Evolutionary conservation across 202 grass and related monocot genomes (phyloP).

Genomic region (Setaria italica): DNA sequence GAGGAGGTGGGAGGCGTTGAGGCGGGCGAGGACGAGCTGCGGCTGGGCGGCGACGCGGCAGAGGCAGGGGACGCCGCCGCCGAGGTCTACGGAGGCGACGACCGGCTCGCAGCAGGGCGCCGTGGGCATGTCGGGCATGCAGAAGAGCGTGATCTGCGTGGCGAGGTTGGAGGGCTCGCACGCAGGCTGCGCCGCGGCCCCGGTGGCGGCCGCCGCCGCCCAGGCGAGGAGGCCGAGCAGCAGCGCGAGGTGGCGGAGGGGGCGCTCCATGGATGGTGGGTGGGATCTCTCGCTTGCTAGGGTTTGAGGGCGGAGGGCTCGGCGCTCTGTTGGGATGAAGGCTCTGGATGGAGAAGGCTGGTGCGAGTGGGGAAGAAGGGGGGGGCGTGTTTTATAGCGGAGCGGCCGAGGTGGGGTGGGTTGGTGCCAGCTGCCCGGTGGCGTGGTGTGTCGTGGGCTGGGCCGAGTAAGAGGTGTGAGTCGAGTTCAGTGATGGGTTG

Average conservation of each 20-base stretch:
- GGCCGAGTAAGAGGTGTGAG: neutral
- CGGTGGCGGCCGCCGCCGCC: neutral
- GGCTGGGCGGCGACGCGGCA: constrained; percentile 57
- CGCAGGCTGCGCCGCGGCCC: constrained; percentile 6
- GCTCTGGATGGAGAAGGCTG: neutral
- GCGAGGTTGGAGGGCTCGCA: constrained; percentile 56
- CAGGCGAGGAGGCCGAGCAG: constrained; percentile 24
- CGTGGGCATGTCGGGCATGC: constrained; percentile 59
- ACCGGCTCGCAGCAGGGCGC: constrained; percentile 64
- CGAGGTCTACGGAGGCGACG: constrained; percentile 60
- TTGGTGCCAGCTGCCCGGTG: neutral
- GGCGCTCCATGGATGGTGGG: constrained; percentile 41
- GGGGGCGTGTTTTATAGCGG: constrained; percentile 25
- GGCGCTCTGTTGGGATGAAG: neutral
- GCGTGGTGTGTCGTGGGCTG: neutral
- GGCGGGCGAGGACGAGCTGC: constrained; percentile 54
- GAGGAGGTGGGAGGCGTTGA: constrained; percentile 67
- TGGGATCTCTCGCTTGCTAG: constrained; percentile 30
- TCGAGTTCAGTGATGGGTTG: neutral
- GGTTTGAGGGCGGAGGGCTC: neutral
- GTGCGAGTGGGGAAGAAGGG: neutral
- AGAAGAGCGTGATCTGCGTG: constrained; percentile 56
- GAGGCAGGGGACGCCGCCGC: constrained; percentile 62
- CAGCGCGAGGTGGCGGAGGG: constrained; percentile 27
- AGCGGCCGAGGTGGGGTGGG: neutral